These are phyloP conservation scores for Poterioochromonas sp. DNA, from an alignment of 352 stramenopile genomes.

Conservation along the genomic window DNA sequence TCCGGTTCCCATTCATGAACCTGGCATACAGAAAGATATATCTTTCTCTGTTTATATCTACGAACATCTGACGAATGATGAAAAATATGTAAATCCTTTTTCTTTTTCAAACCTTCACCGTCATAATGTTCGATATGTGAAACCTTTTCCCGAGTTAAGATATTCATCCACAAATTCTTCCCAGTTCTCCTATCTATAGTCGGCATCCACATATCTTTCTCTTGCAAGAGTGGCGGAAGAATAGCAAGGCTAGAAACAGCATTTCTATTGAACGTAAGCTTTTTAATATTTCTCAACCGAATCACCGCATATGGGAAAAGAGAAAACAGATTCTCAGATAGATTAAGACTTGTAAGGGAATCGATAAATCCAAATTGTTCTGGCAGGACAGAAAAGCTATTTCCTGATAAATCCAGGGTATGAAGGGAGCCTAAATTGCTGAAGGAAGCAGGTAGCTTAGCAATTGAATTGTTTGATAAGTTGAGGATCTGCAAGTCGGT, in stretches of 20 bases:
- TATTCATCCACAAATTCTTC: constrained; percentile 1
- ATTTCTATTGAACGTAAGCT: neutral
- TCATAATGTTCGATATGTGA: neutral
- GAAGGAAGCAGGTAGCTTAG: constrained; percentile 18
- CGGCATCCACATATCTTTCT: neutral
- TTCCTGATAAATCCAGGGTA: neutral
- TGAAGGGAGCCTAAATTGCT: neutral
- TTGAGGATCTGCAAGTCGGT: neutral
- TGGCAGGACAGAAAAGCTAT: neutral
- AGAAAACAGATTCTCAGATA: neutral
- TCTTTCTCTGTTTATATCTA: constrained; percentile 3
- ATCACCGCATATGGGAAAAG: neutral
- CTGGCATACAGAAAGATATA: neutral
- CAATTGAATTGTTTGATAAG: neutral
- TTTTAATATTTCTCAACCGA: neutral
- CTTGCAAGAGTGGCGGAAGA: neutral
- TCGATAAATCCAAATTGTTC: neutral
- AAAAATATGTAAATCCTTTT: constrained; percentile 9
- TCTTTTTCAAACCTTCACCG: neutral
- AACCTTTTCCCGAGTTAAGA: neutral
- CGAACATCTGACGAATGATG: too few relatives aligned
- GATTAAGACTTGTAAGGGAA: neutral
- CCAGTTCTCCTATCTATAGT: neutral
- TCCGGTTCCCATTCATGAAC: constrained; percentile 29
- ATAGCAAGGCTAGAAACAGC: neutral